These are phyloP conservation scores for Pythium vanterpoolii DNA, from an alignment of 352 stramenopile species.

Conservation along the genomic window DNA sequence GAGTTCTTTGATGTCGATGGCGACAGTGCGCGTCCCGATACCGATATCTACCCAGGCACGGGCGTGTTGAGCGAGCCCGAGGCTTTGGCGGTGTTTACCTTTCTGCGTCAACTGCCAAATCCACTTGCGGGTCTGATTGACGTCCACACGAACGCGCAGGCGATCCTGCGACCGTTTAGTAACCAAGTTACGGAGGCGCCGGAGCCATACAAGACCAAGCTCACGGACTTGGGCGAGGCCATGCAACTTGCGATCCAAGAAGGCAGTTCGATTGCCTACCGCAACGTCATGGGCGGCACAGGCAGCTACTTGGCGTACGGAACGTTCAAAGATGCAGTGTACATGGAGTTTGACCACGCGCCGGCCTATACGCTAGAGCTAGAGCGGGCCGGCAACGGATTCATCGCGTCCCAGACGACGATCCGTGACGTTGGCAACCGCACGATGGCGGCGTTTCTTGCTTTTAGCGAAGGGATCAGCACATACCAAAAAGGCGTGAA, in stretches of 20 bases:
- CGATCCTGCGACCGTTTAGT: conserved; percentile 20
- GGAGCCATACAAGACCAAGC: conserved; percentile 23
- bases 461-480: conserved; percentile 18
- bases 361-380: conserved; percentile 23
- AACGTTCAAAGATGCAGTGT: conserved; percentile 24
- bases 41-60: conserved; percentile 2
- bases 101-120: conserved; percentile 14
- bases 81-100: conserved; percentile 21
- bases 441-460: conserved; percentile 19
- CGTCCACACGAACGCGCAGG: conserved; percentile 20
- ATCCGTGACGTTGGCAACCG: conserved; percentile 22
- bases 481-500: conserved; percentile 4
- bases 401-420: conserved; percentile 18
- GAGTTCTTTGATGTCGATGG: conserved; percentile 22
- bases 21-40: background rate
- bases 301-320: conserved; percentile 19
- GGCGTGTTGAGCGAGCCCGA: conserved; percentile 31
- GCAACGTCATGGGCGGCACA: conserved; percentile 18
- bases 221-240: conserved; percentile 15
- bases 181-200: conserved; percentile 19
- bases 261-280: conserved; percentile 3
- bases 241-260: conserved; percentile 12
- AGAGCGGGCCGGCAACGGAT: conserved; percentile 9
- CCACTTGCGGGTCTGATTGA: conserved; percentile 16
- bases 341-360: conserved; percentile 10